Percentiles rank a stretch among this genome's conserved stretches.
Conservation (phyloP, 257 asterid species). For the Solanum corneliomulleri region DNA sequence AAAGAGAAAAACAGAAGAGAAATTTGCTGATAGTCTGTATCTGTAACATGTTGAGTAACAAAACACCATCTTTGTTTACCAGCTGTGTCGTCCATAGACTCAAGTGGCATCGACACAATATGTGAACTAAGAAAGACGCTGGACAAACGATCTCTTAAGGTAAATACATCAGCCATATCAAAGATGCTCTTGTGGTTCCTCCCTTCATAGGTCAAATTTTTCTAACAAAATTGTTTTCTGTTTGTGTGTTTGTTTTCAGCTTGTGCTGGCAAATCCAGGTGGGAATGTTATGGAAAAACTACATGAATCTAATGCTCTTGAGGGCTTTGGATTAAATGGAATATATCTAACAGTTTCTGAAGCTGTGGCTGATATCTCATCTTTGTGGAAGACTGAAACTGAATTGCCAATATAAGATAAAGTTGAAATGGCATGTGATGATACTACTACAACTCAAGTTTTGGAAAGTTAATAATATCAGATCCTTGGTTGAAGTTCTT, state of each 20-base stretch:
- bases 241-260: slow-evolving; percentile 11
- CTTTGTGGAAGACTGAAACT: slow-evolving; percentile 44
- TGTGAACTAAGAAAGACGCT: slow-evolving; percentile 52
- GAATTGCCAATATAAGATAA: neutral
- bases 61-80: slow-evolving; percentile 4
- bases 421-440: neutral
- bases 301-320: slow-evolving; percentile 40
- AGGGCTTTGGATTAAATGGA: slow-evolving; percentile 41
- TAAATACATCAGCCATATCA: slow-evolving; percentile 3
- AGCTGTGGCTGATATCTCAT: slow-evolving; percentile 57
- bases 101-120: slow-evolving; percentile 68
- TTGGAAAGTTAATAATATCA: neutral
- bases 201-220: neutral
- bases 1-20: neutral
- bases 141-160: slow-evolving; percentile 72
- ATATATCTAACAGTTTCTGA: slow-evolving; percentile 67
- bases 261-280: slow-evolving; percentile 70
- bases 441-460: neutral
- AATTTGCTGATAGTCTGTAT: neutral
- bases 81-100: slow-evolving; percentile 95
- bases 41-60: neutral
- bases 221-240: neutral
- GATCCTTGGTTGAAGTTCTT: neutral
- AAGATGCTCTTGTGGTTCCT: neutral
- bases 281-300: slow-evolving; percentile 74